These are phyloP conservation scores for Zostera marina DNA, from an alignment of 116 monocot species.

Conservation along the genomic window DNA sequence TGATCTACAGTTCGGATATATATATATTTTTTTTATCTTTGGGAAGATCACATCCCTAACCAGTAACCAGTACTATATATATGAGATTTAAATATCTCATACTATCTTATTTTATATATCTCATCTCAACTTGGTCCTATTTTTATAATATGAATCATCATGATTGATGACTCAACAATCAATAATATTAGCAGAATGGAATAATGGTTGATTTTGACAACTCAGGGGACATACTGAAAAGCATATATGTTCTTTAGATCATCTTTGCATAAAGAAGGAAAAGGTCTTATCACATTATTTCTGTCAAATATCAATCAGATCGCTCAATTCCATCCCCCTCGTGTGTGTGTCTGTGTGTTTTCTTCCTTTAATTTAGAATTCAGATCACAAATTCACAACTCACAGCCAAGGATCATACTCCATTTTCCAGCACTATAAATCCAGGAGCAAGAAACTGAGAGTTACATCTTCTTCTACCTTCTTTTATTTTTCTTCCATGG, in stretches of 20 bases:
- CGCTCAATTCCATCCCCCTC: neutral
- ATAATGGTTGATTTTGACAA: neutral
- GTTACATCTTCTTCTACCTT: neutral
- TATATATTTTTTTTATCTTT: too few relatives aligned
- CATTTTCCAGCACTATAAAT: neutral
- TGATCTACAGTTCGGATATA: too few relatives aligned
- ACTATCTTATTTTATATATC: too few relatives aligned
- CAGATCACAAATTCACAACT: neutral
- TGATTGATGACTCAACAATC: too few relatives aligned
- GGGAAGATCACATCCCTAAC: too few relatives aligned
- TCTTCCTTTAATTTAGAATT: too few relatives aligned
- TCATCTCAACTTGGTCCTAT: too few relatives aligned
- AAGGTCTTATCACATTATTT: neutral
- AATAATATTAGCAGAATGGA: neutral
- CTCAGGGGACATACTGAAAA: neutral
- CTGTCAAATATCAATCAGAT: neutral
- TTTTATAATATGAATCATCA: too few relatives aligned
- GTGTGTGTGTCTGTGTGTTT: too few relatives aligned
- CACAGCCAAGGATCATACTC: neutral
- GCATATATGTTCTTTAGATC: neutral
- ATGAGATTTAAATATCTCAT: too few relatives aligned
- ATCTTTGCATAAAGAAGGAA: neutral
- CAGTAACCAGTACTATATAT: too few relatives aligned
- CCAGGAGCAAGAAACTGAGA: too few relatives aligned
- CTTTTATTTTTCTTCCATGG: neutral